A percentile compares a stretch with the other conserved stretches of the same genome.
These are phyloP conservation scores for Butyriboletus appendiculatus DNA, from an alignment of 1,284 basidiomycete species.

Conservation along the genomic window DNA sequence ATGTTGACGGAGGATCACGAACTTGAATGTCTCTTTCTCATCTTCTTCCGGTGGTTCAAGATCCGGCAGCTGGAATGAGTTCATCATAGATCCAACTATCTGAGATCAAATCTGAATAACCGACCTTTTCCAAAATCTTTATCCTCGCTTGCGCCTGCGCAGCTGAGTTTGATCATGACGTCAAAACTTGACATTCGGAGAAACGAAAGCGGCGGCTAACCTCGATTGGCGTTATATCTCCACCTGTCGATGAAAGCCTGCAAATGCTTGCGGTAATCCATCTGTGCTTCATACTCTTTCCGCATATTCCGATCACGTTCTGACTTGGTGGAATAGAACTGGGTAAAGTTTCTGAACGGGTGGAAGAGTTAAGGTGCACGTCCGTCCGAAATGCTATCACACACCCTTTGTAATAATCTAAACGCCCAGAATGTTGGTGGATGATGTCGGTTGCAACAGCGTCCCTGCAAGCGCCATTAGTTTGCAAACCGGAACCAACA, in stretches of 20 bases:
- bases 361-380: neutral
- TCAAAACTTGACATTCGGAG: constrained; percentile 1
- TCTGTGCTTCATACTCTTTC: constrained; percentile 95
- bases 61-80: constrained; percentile 70
- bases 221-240: constrained; percentile 93
- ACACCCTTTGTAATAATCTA: constrained; percentile 93
- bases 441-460: constrained; percentile 96
- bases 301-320: constrained; percentile 91
- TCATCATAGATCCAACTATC: neutral
- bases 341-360: constrained; percentile 88
- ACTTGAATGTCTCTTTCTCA: constrained; percentile 90
- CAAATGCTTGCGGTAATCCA: constrained; percentile 92
- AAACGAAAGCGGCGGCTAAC: constrained; percentile 33
- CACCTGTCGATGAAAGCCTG: constrained; percentile 98
- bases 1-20: neutral
- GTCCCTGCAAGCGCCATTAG: constrained; percentile 54
- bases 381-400: constrained; percentile 7
- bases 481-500: neutral
- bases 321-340: constrained; percentile 98
- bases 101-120: neutral
- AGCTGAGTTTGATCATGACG: constrained; percentile 43
- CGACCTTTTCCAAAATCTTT: constrained; percentile 94
- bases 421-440: constrained; percentile 92
- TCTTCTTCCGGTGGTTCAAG: constrained; percentile 90
- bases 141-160: constrained; percentile 96